Base-by-base conservation (phyloP, 2,329 filamentous ascomycete genomes). In the Alternaria viburni region DNA sequence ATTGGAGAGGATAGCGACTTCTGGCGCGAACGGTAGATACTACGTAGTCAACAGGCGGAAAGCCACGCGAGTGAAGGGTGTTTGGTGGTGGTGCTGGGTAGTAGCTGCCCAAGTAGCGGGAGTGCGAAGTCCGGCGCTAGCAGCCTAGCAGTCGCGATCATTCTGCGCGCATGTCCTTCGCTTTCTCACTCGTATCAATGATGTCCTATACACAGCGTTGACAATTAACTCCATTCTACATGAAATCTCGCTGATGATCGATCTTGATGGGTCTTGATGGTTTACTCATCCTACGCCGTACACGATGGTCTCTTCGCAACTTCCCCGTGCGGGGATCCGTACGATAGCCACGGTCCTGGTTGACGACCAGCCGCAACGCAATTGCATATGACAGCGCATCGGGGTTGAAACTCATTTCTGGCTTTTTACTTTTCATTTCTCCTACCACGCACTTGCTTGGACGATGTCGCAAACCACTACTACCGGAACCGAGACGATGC, bases 261-360 rank as follows among this genome's bases (percentile, higher is more conserved):
- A 36, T 12, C 26, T 50, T n/a, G 12, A 23, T 13, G 17, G 28
- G n/a, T 15, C 9, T 1, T 41, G n/a, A 15, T 52, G 36, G 49
- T 9, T 52, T 52, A 1, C 36, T 10, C 25, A 43, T 43, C 15
- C 1, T 23, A 5, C 3, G 13, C 11, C n/a, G 21, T 44, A 19
- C 5, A 9, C 52, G 3, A 41, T 47, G 21, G 50, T 26, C 23
- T 44, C 46, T 21, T 57, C 41, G 13, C 21, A 51, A 12, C 41
- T 64, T 54, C 36, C 19, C 61, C 57, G 61, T 28, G 61, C 43
- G 61, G 61, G 61, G 61, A 64, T 57, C 61, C 61, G 61, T 45
- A 30, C 17, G 17, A 13, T 32, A 41, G 26, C 46, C 26, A 58
- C 32, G 23, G 36, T 47, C 36, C 19, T 52, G 54, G 54, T 61